phyloP scores from a whole-genome alignment of 2,329 filamentous ascomycete species.

The Monilinia aucupariae region DNA sequence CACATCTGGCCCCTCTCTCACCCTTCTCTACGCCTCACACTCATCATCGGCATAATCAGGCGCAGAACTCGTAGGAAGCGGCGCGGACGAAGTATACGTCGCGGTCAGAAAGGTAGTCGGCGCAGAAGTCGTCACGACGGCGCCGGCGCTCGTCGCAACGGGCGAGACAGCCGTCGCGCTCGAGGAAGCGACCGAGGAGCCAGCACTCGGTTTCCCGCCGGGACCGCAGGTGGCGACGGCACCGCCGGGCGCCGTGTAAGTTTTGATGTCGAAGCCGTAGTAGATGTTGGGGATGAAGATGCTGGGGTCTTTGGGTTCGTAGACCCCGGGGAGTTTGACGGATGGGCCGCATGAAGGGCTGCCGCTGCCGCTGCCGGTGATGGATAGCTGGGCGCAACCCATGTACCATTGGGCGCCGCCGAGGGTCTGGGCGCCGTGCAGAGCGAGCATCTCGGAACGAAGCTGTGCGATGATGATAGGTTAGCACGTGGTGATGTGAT shows the following conservation, averaged over 20 bases:
- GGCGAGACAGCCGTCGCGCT: no score
- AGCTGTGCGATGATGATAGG: slow-evolving; percentile 14
- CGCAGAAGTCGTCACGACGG: neutral
- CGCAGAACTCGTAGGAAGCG: neutral
- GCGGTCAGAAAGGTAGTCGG: no score
- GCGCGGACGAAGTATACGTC: neutral
- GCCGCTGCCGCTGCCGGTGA: slow-evolving; percentile 22
- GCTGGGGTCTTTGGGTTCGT: slow-evolving; percentile 22
- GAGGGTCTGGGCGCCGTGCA: slow-evolving; percentile 26
- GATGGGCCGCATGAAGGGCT: slow-evolving; percentile 20
- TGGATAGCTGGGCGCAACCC: slow-evolving; percentile 28
- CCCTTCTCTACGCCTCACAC: slow-evolving; percentile 12
- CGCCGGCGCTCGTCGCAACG: neutral
- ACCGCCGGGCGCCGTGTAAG: slow-evolving; percentile 27
- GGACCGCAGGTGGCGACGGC: slow-evolving; percentile 21
- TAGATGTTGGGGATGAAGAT: slow-evolving; percentile 30
- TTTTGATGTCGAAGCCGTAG: slow-evolving; percentile 23
- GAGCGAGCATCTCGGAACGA: slow-evolving; percentile 28
- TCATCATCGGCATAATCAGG: neutral
- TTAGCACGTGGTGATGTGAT: neutral
- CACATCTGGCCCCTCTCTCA: no score
- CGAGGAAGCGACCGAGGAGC: neutral
- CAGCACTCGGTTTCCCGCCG: no score
- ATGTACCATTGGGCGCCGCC: slow-evolving; percentile 30
- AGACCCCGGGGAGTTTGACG: slow-evolving; percentile 28